A percentile compares a stretch with the other conserved stretches of the same genome.
phyloP scores from a whole-genome alignment of 2,329 filamentous ascomycete genomes.

The Aureobasidium sp. region DNA sequence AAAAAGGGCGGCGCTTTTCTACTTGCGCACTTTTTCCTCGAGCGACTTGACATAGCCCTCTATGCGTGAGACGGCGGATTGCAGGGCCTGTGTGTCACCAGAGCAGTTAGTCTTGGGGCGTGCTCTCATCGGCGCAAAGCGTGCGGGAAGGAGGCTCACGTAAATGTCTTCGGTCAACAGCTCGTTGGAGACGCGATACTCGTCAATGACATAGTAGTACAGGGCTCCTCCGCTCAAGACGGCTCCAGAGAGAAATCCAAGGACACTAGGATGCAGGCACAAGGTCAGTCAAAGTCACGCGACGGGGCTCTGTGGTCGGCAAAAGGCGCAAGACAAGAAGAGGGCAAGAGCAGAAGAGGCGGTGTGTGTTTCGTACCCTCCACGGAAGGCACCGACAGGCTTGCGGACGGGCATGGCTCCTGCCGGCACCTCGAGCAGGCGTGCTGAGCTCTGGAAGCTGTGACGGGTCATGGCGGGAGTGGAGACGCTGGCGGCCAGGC shows the following conservation, averaged over 20 bases:
- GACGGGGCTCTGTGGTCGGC: not conserved
- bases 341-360: not conserved
- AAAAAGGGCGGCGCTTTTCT: not conserved
- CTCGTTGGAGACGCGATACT: slow-evolving; percentile 91
- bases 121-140: not conserved
- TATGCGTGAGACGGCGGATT: slow-evolving; percentile 78
- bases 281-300: slow-evolving; percentile 5
- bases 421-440: slow-evolving; percentile 15
- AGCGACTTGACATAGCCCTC: slow-evolving; percentile 75
- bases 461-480: slow-evolving; percentile 20
- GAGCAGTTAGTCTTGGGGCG: not conserved
- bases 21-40: slow-evolving; percentile 61
- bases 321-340: not conserved
- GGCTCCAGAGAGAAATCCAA: slow-evolving; percentile 84
- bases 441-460: slow-evolving; percentile 35
- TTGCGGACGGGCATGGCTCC: slow-evolving; percentile 50
- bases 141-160: slow-evolving; percentile 43
- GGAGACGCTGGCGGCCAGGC: not conserved
- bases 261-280: slow-evolving; percentile 52
- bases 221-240: slow-evolving; percentile 71
- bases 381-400: slow-evolving; percentile 64
- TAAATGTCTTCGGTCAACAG: slow-evolving; percentile 92
- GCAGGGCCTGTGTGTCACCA: slow-evolving; percentile 62
- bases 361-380: slow-evolving; percentile 51
- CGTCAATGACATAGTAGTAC: slow-evolving; percentile 88